Evolutionary conservation across 306 rosid genomes (phyloP).

Genomic region (Sophora flavescens): DNA sequence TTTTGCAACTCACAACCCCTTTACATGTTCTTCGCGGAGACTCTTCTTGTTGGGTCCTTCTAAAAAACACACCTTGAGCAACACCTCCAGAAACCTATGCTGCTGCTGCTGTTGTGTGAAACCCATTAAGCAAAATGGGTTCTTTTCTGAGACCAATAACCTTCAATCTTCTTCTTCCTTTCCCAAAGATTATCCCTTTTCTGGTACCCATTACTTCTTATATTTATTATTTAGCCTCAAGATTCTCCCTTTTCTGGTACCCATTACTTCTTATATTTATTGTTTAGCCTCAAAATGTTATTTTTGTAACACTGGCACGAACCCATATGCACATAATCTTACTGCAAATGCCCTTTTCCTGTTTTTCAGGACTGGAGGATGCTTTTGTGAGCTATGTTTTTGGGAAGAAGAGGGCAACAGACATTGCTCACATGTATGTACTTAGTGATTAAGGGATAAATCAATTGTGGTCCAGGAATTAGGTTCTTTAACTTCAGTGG

Average conservation of each 20-base stretch:
- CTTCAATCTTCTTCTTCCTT: conserved; percentile 40
- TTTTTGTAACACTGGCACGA: background rate
- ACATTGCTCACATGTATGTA: conserved; percentile 91
- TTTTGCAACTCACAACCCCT: conserved; percentile 22
- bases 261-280: too few relatives aligned
- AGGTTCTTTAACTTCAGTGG: background rate
- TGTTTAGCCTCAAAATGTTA: background rate
- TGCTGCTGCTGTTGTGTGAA: conserved; percentile 32
- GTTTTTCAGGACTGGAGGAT: conserved; percentile 72
- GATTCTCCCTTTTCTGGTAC: too few relatives aligned
- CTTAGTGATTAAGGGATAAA: background rate
- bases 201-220: too few relatives aligned
- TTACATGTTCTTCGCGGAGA: conserved; percentile 10
- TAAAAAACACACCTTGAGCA: conserved; percentile 14
- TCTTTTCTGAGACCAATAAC: conserved; percentile 24
- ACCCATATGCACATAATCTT: conserved; percentile 7
- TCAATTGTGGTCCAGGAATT: background rate
- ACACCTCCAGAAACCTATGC: conserved; percentile 26
- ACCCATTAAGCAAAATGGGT: conserved; percentile 42
- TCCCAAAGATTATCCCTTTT: conserved; percentile 21
- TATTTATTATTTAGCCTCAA: too few relatives aligned
- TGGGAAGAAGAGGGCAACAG: conserved; percentile 88
- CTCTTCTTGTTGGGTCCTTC: conserved; percentile 35
- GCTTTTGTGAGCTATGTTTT: conserved; percentile 63
- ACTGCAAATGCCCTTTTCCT: conserved; percentile 29